A percentile compares a stretch with the other conserved stretches of the same genome.
These are phyloP conservation scores for Tetrahymena malaccensis DNA, from an alignment of 73 alveolate genomes.

Conservation along the genomic window DNA sequence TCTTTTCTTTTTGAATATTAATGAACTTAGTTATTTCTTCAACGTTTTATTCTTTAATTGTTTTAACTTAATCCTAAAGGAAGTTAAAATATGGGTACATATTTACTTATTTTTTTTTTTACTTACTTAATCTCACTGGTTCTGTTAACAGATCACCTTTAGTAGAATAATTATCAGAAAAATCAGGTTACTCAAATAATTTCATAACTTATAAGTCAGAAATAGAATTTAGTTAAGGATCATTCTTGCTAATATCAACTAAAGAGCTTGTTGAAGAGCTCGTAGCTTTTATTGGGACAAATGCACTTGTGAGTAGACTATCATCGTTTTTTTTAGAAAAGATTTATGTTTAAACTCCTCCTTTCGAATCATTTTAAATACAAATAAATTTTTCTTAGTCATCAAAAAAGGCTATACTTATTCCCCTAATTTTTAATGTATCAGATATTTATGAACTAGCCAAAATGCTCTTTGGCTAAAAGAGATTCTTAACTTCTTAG, in stretches of 20 bases:
- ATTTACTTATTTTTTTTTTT: background rate
- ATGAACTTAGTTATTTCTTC: background rate
- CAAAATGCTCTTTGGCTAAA: background rate
- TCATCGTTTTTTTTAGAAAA: background rate
- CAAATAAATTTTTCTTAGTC: background rate
- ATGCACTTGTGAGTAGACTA: background rate
- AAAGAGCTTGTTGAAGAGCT: background rate
- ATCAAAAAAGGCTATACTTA: background rate
- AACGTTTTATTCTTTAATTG: background rate
- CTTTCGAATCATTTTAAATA: background rate
- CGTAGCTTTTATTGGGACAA: background rate
- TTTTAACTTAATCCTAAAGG: background rate
- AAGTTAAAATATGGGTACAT: background rate
- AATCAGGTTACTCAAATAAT: background rate
- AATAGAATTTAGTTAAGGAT: background rate
- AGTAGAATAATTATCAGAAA: background rate
- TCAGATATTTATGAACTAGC: background rate
- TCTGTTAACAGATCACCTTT: background rate
- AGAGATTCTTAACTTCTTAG: background rate
- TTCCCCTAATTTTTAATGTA: background rate
- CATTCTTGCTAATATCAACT: background rate
- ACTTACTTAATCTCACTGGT: background rate
- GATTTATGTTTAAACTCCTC: background rate
- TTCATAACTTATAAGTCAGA: background rate
- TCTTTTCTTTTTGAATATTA: background rate